Percentiles rank a stretch among this genome's conserved stretches.
Conservation (phyloP, 257 asterid genomes). For the Solanum ossicruentum region DNA sequence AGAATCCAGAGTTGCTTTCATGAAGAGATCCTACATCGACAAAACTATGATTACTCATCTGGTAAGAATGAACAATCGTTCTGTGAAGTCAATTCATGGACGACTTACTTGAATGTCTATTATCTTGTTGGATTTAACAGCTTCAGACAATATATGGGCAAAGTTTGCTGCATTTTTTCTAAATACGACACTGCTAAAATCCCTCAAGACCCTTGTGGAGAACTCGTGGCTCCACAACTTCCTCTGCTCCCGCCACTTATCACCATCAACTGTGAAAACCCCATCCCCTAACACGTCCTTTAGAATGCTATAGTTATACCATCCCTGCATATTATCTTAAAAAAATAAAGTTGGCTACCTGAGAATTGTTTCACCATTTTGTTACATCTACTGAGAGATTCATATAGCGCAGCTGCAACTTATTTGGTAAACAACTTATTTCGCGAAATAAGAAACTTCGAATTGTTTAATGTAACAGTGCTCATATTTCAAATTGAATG, state of each 20-base stretch:
- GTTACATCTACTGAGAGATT: not conserved
- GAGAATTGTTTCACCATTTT: not conserved
- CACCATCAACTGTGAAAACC: conserved; percentile 32
- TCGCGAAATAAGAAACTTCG: too few species aligned
- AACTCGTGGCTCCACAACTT: conserved; percentile 35
- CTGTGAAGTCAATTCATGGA: too few species aligned
- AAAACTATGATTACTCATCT: not conserved
- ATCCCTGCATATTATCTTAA: conserved; percentile 7
- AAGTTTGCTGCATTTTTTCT: conserved; percentile 22
- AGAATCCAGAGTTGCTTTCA: conserved; percentile 41
- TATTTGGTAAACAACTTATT: too few species aligned
- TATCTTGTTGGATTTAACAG: too few species aligned
- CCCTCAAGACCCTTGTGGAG: conserved; percentile 26
- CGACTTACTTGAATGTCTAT: too few species aligned
- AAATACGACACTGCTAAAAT: conserved; percentile 25
- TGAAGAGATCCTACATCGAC: conserved; percentile 33
- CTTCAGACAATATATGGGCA: not conserved
- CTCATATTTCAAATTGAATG: too few species aligned
- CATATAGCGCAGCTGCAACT: not conserved
- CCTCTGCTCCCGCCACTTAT: conserved; percentile 32
- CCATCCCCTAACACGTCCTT: conserved; percentile 38
- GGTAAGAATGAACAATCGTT: too few species aligned
- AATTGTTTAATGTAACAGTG: too few species aligned
- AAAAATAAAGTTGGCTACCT: too few species aligned
- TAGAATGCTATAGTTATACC: conserved; percentile 11